Conservation (phyloP, 164 flowering plant genomes). For the Warburgia ugandensis region DNA sequence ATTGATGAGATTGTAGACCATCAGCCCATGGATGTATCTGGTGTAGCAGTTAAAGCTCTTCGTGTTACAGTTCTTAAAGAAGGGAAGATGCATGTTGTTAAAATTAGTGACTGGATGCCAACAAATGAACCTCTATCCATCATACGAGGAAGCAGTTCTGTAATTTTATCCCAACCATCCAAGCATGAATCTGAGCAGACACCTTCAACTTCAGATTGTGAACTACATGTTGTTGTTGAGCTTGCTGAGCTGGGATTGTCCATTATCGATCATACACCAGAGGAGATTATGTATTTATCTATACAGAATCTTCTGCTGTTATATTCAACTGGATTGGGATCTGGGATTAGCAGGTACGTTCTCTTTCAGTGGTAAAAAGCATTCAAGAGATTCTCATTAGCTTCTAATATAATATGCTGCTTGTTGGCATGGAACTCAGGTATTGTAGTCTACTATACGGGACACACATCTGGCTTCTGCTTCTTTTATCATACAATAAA, state of each 20-base stretch:
- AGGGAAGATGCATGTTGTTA: conserved; percentile 68
- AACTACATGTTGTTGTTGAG: conserved; percentile 74
- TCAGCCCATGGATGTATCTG: conserved; percentile 42
- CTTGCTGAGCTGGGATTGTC: conserved; percentile 91
- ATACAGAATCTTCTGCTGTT: conserved; percentile 75
- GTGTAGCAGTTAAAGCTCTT: conserved; percentile 54
- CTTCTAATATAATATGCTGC: too few relatives aligned
- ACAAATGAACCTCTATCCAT: conserved; percentile 34
- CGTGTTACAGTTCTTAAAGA: conserved; percentile 67
- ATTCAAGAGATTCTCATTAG: neutral
- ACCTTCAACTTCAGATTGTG: conserved; percentile 36
- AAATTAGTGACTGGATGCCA: conserved; percentile 91
- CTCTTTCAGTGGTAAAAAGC: neutral
- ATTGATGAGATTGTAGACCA: conserved; percentile 85
- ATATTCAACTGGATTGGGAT: conserved; percentile 86
- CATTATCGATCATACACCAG: conserved; percentile 94
- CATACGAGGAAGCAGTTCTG: conserved; percentile 17
- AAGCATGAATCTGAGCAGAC: conserved; percentile 27
- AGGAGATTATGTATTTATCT: conserved; percentile 87
- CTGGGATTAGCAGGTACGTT: conserved; percentile 86
- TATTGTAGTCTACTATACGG: too few relatives aligned
- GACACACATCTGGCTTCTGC: too few relatives aligned
- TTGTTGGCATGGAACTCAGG: too few relatives aligned
- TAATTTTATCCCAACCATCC: conserved; percentile 28
- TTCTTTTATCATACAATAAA: too few relatives aligned